Evolutionary conservation across 495 filamentous ascomycete genomes (phyloP).

Genomic region (Penicillium canescens): DNA sequence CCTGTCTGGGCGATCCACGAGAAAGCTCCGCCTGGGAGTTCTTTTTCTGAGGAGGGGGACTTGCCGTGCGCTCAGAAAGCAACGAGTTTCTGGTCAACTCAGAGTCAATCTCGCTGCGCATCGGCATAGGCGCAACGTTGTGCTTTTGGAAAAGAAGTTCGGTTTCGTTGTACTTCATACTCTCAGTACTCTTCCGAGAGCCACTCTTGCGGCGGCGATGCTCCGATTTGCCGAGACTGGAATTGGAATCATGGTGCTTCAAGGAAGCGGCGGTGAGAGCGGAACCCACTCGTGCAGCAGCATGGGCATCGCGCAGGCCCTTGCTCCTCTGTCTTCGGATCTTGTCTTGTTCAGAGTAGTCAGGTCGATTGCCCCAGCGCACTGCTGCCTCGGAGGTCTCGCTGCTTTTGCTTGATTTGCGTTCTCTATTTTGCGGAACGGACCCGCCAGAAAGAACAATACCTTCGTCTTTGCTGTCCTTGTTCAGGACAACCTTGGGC

Average conservation of each 20-base stretch:
- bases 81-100: conserved; percentile 89
- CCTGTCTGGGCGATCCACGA: conserved; percentile 50
- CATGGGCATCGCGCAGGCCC: conserved; percentile 56
- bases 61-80: conserved; percentile 75
- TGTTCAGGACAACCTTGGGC: conserved; percentile 65
- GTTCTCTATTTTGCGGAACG: conserved; percentile 41
- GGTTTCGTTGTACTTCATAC: conserved; percentile 56
- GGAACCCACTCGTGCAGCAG: conserved; percentile 53
- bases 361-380: conserved; percentile 48
- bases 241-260: conserved; percentile 63
- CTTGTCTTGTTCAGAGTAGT: conserved; percentile 52
- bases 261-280: conserved; percentile 65
- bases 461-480: conserved; percentile 59
- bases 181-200: conserved; percentile 53
- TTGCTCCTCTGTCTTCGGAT: conserved; percentile 60
- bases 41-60: conserved; percentile 39
- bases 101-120: conserved; percentile 81
- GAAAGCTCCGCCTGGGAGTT: conserved; percentile 53
- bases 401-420: conserved; percentile 43
- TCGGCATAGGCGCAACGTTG: conserved; percentile 75
- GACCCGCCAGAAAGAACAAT: conserved; percentile 55
- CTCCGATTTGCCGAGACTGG: conserved; percentile 55
- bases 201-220: conserved; percentile 43
- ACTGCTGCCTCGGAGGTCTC: conserved; percentile 47
- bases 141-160: conserved; percentile 63